phyloP scores from a whole-genome alignment of 2,329 filamentous ascomycete species.

The Mariannaea sp. region DNA sequence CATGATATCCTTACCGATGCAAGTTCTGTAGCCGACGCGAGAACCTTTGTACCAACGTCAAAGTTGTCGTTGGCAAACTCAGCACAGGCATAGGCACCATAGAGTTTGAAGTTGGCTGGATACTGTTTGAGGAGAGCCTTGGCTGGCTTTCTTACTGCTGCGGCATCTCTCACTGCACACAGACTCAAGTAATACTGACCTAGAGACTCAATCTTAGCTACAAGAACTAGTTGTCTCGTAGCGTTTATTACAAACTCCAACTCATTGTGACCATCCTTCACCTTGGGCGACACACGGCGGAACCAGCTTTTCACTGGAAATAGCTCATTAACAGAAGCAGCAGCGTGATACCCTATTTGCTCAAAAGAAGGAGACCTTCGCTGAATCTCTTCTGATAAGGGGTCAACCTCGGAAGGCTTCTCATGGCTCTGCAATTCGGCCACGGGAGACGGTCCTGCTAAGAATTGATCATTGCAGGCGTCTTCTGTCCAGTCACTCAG shows the following conservation, averaged over 20 bases:
- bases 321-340: constrained; percentile 55
- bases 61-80: constrained; percentile 64
- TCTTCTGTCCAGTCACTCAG: constrained; percentile 37
- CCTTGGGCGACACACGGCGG: constrained; percentile 42
- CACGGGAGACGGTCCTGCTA: constrained; percentile 19
- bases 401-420: constrained; percentile 9
- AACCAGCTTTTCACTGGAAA: constrained; percentile 57
- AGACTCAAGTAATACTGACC: constrained; percentile 74
- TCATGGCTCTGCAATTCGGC: constrained; percentile 6
- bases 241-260: constrained; percentile 56
- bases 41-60: constrained; percentile 65
- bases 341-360: constrained; percentile 38
- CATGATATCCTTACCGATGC: constrained; percentile 36
- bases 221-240: constrained; percentile 63
- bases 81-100: constrained; percentile 78
- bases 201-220: constrained; percentile 46
- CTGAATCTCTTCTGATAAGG: constrained; percentile 28
- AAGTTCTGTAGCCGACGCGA: constrained; percentile 63
- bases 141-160: constrained; percentile 68
- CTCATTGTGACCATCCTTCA: constrained; percentile 35
- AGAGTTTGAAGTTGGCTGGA: constrained; percentile 68
- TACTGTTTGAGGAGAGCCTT: constrained; percentile 74
- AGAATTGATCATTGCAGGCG: constrained; percentile 41
- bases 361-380: constrained; percentile 39
- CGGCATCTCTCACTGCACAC: constrained; percentile 59